A percentile compares a stretch with the other conserved stretches of the same genome.
Evolutionary conservation across 2,329 filamentous ascomycete species (phyloP).

Genomic region (Monosporascus sp.): DNA sequence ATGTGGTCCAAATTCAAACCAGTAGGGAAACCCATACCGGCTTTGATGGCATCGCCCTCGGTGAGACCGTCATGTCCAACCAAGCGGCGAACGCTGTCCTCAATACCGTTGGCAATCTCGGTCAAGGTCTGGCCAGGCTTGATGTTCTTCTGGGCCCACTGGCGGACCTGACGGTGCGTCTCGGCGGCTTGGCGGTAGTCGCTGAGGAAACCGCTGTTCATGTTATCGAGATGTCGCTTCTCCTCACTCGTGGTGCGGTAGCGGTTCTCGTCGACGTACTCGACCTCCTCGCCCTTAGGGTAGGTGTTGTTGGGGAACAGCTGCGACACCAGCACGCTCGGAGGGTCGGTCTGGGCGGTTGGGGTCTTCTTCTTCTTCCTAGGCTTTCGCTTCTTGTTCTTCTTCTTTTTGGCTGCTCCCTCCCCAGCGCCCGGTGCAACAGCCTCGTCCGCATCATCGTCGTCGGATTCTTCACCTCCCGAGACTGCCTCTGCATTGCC

Average conservation of each 20-base stretch:
- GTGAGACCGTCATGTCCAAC: conserved; percentile 71
- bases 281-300: conserved; percentile 71
- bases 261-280: conserved; percentile 71
- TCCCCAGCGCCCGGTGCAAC: no score
- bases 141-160: conserved; percentile 75
- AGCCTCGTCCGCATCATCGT: no score
- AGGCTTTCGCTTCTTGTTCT: conserved; percentile 77
- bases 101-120: conserved; percentile 82
- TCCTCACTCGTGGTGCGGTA: conserved; percentile 80
- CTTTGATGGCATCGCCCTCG: conserved; percentile 72
- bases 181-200: conserved; percentile 82
- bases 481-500: no score
- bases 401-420: conserved; percentile 55
- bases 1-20: conserved; percentile 80
- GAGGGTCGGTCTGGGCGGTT: conserved; percentile 71
- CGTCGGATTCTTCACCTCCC: no score
- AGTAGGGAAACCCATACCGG: conserved; percentile 82
- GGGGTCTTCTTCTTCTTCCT: conserved; percentile 63
- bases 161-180: conserved; percentile 78
- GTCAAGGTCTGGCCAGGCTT: conserved; percentile 76
- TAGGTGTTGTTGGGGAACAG: conserved; percentile 70
- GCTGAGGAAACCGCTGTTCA: conserved; percentile 71
- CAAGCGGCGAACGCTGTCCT: conserved; percentile 71
- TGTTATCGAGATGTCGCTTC: conserved; percentile 75
- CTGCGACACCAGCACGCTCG: conserved; percentile 66